These are phyloP conservation scores for Thermothelomyces thermophilus DNA, from an alignment of 2,329 filamentous ascomycete genomes.

Conservation along the genomic window DNA sequence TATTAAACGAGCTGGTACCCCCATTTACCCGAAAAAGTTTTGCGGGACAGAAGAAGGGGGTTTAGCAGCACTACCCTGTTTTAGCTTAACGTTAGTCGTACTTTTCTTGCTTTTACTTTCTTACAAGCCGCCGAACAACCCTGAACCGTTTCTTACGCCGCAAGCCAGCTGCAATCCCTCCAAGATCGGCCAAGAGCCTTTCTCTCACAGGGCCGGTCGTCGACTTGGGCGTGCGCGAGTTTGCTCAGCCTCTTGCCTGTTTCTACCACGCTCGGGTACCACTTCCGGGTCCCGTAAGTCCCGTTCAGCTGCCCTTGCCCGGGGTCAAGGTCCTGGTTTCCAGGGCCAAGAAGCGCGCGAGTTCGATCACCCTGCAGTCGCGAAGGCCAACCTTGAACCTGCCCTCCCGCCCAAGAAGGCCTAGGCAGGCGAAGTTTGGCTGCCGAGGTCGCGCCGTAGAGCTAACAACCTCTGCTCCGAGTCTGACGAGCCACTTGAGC, in stretches of 20 bases:
- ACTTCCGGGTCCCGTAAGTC: constrained; percentile 3
- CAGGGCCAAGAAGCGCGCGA: background rate
- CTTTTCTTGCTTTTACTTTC: background rate
- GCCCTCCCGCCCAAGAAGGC: no score
- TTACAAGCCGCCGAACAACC: background rate
- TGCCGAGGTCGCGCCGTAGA: no score
- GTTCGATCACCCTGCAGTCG: no score
- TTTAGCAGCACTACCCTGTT: constrained; percentile 16
- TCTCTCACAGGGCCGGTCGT: background rate
- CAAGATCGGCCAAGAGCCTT: background rate
- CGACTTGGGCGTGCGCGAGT: background rate
- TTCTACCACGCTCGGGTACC: constrained; percentile 6
- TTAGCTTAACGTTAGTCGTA: background rate
- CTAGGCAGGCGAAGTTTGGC: no score
- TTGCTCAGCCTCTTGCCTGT: background rate
- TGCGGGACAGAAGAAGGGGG: constrained; percentile 12
- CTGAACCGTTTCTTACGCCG: background rate
- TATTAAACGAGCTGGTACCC: constrained; percentile 19
- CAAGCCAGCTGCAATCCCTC: background rate
- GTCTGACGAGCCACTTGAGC: no score
- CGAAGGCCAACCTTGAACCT: no score
- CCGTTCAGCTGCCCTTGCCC: background rate
- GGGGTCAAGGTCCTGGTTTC: background rate
- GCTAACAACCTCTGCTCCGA: no score
- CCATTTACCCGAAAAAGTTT: constrained; percentile 24